phyloP scores from a whole-genome alignment of 2,329 filamentous ascomycete species.

The Stagonosporopsis chrysanthemi region DNA sequence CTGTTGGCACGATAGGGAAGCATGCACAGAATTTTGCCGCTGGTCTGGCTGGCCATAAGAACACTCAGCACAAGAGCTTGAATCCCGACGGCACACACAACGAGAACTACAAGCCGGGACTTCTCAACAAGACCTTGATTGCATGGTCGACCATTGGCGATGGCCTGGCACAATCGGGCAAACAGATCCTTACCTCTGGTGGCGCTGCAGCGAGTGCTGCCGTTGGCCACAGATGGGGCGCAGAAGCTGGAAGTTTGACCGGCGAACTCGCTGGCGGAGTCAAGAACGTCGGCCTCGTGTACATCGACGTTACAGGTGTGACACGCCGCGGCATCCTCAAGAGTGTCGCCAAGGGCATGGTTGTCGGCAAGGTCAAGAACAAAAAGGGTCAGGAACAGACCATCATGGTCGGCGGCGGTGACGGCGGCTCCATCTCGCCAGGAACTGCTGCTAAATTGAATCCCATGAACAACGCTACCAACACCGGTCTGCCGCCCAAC shows the following conservation, averaged over 20 bases:
- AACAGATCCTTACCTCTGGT: conserved; percentile 75
- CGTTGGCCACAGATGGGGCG: conserved; percentile 87
- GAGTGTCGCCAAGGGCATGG: conserved; percentile 93
- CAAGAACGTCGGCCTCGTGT: conserved; percentile 96
- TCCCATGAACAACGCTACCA: conserved; percentile 35
- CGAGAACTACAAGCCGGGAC: conserved; percentile 79
- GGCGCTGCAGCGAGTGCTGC: conserved; percentile 83
- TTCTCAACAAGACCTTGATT: conserved; percentile 95
- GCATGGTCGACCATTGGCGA: conserved; percentile 95
- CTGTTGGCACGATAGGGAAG: conserved; percentile 81
- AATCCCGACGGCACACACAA: conserved; percentile 73
- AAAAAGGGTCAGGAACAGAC: conserved; percentile 70
- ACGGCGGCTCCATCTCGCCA: conserved; percentile 56
- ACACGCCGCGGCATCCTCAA: conserved; percentile 89
- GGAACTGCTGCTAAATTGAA: conserved; percentile 50
- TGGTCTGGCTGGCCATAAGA: conserved; percentile 69
- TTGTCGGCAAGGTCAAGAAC: conserved; percentile 81
- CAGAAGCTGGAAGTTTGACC: conserved; percentile 82
- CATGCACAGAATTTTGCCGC: conserved; percentile 92
- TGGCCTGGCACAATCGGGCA: conserved; percentile 87
- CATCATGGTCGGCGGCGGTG: conserved; percentile 74
- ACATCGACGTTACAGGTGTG: conserved; percentile 95
- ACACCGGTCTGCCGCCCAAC: conserved; percentile 39
- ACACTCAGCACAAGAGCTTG: conserved; percentile 65
- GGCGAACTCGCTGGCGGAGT: conserved; percentile 81